Base-by-base conservation (phyloP, 257 asterid species). In the Gynochthodes officinalis region DNA sequence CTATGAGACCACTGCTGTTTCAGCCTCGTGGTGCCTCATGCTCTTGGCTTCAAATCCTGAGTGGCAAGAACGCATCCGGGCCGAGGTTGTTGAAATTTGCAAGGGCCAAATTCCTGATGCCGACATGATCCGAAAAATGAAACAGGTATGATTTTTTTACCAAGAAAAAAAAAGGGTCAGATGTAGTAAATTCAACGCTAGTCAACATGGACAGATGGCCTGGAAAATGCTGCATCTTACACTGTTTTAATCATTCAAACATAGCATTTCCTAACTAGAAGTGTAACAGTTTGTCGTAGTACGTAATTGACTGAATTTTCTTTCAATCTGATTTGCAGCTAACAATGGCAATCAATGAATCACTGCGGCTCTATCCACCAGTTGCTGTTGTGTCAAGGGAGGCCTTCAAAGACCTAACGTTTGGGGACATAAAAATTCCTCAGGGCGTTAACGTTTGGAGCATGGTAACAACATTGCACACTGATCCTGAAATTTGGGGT, bases 21-120 rank as follows among this genome's bases (percentile, higher is more conserved):
- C 89, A 1, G 92, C 90, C 1, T 50, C 89, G 2, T 88, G 95
- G 95, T 82, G 89, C 57, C 87, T 88, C 59, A 82, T 88, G 89
- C 78, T 86, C 43, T 50, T 88, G 60, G 91, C 95, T 40, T 59
- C 89, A 42, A 76, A 83, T 66, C 95, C 88, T 0, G 68, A 71
- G 0, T 88, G 91, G 91, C 91, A 86, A 80, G 72, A 75, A 7
- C 72, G 74, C 1, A 60, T 83, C 21, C 89, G 91, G 1, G 77
- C 72, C 8, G 95, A 88, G 54, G 86, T 78, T 27, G 50, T 69
- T 13, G 83, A 70, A 4, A 40, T 85, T 35, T 86, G 88, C 74
- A 68, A 71, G 19, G 85, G 87, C 21, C 83, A 21, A 35, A 30
- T 82, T 61, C 90, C 90, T 0, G 83, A 86, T 72, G 74, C 67